Conservation (phyloP, 306 rosid genomes). For the Acacia acuminata region DNA sequence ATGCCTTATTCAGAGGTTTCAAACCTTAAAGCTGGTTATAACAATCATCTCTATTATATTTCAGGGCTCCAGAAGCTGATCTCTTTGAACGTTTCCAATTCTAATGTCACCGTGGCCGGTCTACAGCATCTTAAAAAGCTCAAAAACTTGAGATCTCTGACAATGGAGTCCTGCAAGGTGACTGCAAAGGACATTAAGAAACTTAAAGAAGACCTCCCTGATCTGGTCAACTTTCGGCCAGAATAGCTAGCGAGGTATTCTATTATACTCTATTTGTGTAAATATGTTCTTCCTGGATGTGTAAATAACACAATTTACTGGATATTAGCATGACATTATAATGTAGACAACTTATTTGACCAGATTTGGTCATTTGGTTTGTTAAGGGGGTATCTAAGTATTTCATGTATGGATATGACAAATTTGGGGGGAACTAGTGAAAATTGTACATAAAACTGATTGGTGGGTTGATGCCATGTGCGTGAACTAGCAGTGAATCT, state of each 20-base stretch:
- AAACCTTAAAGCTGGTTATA: background rate
- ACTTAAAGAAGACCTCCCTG: conserved; percentile 78
- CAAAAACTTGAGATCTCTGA: conserved; percentile 77
- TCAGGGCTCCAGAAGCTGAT: conserved; percentile 78
- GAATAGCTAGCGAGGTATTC: conserved; percentile 45
- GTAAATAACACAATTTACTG: background rate
- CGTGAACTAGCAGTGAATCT: conserved; percentile 25
- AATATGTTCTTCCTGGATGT: background rate
- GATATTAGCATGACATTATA: background rate
- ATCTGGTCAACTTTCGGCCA: conserved; percentile 86
- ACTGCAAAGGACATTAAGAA: conserved; percentile 73
- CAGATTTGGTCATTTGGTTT: background rate
- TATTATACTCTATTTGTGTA: conserved; percentile 8
- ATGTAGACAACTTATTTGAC: background rate
- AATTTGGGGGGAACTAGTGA: conserved; percentile 3
- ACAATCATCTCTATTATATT: conserved; percentile 28
- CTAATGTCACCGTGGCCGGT: conserved; percentile 69
- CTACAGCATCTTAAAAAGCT: conserved; percentile 75
- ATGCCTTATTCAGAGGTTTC: background rate
- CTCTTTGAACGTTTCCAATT: conserved; percentile 77
- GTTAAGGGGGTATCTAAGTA: background rate
- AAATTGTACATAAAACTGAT: conserved; percentile 39
- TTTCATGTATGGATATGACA: background rate
- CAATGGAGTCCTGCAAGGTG: conserved; percentile 87
- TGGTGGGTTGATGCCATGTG: conserved; percentile 29